Base-by-base conservation (phyloP, 768 basidiomycete species). In the Pisolithus tinctorius region DNA sequence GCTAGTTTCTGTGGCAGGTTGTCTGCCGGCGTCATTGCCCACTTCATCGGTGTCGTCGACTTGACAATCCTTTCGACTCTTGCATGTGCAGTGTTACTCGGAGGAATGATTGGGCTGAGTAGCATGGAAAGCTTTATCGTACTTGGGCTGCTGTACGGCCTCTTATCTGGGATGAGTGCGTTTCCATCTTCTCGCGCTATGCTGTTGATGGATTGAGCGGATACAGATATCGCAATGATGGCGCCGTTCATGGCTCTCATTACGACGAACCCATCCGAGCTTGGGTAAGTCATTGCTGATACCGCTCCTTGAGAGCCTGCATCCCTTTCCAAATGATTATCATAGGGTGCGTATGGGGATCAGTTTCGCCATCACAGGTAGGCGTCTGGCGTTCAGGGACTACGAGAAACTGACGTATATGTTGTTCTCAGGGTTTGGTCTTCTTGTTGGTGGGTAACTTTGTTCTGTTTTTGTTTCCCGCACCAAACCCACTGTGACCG, bases 1-100 rank as follows among this genome's bases (percentile, higher is more conserved):
- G 68, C 73, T 1, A 75, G 71, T 49, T 65, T 79, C 31, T 52
- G 78, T 34, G 80, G 77, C 10, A 74, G 83, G 17, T 65, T 72
- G 1, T 36, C 75, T 13, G 75, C 77, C 0, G 70, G 69, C 16
- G 47, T 70, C 16, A 50, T 79, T 37, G 68, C 69, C 10, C 65
- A 62, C 38, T 67, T 61, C 43, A 48, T 74, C 38, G 80, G 81
- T 0, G 65, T 74, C 10, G 65, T 76, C 58, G 73, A 80, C 47
- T 61, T 75, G 30, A 58, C 75, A 6, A 68, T 76, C 14, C 54
- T 71, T 5, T 61, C 70, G 26, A 63, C 67, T 6, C 42, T 66
- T 13, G 45, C 60, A 23, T 70, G 70, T 11, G 64, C 69, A 1
- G 55, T 73, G 20, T 58, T 79, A 39, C 69, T 79, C 26, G 74